Evolutionary conservation across 1,284 basidiomycete species (phyloP).

Genomic region (Cryptococcus sp.): DNA sequence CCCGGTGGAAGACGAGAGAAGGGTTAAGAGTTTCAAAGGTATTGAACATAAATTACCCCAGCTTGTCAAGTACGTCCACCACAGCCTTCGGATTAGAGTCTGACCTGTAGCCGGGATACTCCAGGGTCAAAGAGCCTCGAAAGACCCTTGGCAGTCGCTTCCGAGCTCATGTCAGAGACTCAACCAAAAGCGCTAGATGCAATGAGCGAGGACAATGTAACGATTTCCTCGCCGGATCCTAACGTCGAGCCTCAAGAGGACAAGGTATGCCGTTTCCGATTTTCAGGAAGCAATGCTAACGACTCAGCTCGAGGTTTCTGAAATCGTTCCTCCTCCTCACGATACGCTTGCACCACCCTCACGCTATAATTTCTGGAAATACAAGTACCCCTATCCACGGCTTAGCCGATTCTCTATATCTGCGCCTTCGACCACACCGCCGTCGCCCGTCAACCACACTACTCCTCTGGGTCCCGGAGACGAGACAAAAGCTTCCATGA

Average conservation of each 20-base stretch:
- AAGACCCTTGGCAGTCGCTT: slow-evolving; percentile 32
- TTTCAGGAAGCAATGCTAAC: not conserved
- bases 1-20: slow-evolving; percentile 66
- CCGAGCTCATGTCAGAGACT: slow-evolving; percentile 22
- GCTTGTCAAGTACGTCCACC: slow-evolving; percentile 20
- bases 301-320: not conserved
- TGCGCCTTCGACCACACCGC: slow-evolving; percentile 10
- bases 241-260: not conserved
- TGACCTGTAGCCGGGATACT: slow-evolving; percentile 7
- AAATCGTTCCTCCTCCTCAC: slow-evolving; percentile 4
- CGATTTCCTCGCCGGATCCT: not conserved
- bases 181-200: not conserved
- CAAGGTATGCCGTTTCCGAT: slow-evolving; percentile 2
- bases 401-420: slow-evolving; percentile 18
- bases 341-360: slow-evolving; percentile 1
- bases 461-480: slow-evolving; percentile 1
- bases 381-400: slow-evolving; percentile 16
- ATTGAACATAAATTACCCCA: slow-evolving; percentile 22
- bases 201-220: not conserved
- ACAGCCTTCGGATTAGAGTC: slow-evolving; percentile 3
- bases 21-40: slow-evolving; percentile 45
- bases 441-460: slow-evolving; percentile 10
- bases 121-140: slow-evolving; percentile 15
- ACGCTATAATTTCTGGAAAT: slow-evolving; percentile 16
- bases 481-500: not conserved